These are phyloP conservation scores for Brasilioporus rufonigricans DNA, from an alignment of 768 basidiomycete species.

Conservation along the genomic window DNA sequence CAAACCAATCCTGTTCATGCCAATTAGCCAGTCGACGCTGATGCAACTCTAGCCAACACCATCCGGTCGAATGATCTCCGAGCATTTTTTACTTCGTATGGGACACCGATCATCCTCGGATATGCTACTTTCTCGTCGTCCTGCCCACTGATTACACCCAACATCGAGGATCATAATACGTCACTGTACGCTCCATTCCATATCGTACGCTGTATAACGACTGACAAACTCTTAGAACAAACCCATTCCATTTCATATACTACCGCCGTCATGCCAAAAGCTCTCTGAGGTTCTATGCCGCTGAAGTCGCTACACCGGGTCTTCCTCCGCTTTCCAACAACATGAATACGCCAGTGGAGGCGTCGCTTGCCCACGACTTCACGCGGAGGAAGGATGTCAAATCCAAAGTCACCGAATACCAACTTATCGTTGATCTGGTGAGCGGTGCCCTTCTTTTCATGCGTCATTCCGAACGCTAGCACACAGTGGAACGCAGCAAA, in stretches of 20 bases:
- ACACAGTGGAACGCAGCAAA: constrained; percentile 46
- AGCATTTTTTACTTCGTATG: constrained; percentile 14
- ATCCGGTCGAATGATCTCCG: constrained; percentile 21
- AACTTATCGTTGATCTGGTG: constrained; percentile 44
- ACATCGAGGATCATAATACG: constrained; percentile 33
- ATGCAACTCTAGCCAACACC: constrained; percentile 4
- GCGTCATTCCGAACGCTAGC: background rate
- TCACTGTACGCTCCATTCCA: constrained; percentile 11
- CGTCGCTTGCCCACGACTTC: constrained; percentile 39
- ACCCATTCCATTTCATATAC: constrained; percentile 37
- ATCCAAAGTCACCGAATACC: constrained; percentile 11
- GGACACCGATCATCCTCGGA: constrained; percentile 31
- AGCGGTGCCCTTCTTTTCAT: background rate
- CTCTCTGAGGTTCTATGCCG: constrained; percentile 64
- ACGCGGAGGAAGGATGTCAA: constrained; percentile 23
- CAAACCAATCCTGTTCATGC: background rate
- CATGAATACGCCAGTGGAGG: constrained; percentile 24
- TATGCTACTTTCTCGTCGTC: constrained; percentile 20
- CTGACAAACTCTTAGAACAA: constrained; percentile 11
- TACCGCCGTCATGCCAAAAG: constrained; percentile 53
- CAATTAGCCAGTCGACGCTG: constrained; percentile 17
- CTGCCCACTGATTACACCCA: constrained; percentile 22
- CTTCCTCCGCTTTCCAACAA: constrained; percentile 11
- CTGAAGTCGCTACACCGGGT: constrained; percentile 38
- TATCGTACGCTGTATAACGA: background rate